Base-by-base conservation (phyloP, 352 stramenopile genomes). In the Phytopythium helicoides region DNA sequence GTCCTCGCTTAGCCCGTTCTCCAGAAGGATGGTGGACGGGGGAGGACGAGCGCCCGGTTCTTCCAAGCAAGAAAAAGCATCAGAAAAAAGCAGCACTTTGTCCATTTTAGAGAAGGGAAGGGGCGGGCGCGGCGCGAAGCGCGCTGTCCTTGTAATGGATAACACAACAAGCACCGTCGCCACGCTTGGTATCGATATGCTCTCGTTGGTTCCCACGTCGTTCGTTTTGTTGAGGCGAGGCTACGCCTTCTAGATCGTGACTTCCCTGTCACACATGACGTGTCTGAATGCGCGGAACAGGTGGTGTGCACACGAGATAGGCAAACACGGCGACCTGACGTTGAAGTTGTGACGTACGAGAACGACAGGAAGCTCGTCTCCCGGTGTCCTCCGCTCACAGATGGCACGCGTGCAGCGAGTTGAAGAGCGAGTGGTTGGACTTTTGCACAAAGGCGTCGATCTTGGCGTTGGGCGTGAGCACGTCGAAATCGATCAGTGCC, bases 381-480 rank as follows among this genome's bases (percentile, higher is more conserved):
- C 28, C 28, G 9, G 9, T 33, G 28, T 33, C 28, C 28, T 33
- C 28, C 9, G 5, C 28, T 9, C 9, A 33, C 28, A 33, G 28
- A 33, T 33, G 28, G 28, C 28, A 9, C 5, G 28, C 5, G 28
- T 9, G 28, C 28, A 33, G 28, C 9, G 28, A 10, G 28, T 5
- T 10, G 28, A 10, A 33, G 28, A 33, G 9, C 28, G 28, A 33
- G 28, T 33, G 28, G 15, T 50, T 86, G 55, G 36, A 64, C 49
- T 66, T 60, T 34, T 70, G 52, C 46, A 73, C 58, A 19, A 80
- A 77, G 12, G 76, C 52, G 44, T 86, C 66, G 35, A 87, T 85
- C 35, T 70, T 56, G 25, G 22, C 51, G 68, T 85, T 86, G 44
- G 74, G 66, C 1, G 71, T 86, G 34, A 87, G 60, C 62, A 80